Conservation (phyloP, 1,284 basidiomycete species). For the Pascua sp. region DNA sequence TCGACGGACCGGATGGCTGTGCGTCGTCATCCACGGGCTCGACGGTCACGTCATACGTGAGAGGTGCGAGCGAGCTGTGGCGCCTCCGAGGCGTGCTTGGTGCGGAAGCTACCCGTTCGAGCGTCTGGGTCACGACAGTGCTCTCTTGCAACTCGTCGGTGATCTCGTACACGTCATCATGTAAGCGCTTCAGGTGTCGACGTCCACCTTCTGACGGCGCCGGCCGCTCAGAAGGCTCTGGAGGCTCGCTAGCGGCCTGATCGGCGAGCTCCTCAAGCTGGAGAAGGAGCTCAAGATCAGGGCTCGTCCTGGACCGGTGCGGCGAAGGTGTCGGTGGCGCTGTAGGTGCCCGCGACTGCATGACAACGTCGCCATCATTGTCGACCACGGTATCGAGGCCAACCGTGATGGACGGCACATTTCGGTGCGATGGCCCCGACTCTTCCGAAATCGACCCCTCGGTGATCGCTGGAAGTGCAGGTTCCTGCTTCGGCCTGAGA, state of each 20-base stretch:
- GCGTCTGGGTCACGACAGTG: slow-evolving; percentile 30
- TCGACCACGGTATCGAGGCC: slow-evolving; percentile 2
- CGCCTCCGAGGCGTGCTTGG: not conserved
- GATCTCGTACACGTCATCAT: slow-evolving; percentile 48
- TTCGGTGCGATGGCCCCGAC: not conserved
- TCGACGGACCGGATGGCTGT: not conserved
- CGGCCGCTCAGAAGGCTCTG: slow-evolving; percentile 21
- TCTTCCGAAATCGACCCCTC: not conserved
- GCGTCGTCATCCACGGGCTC: slow-evolving; percentile 19
- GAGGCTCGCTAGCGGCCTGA: slow-evolving; percentile 21
- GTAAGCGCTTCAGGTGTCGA: slow-evolving; percentile 22
- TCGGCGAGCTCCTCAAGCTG: slow-evolving; percentile 40
- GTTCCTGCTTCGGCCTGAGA: slow-evolving; percentile 3
- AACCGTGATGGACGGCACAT: not conserved
- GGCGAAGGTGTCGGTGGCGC: not conserved
- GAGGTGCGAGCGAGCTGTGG: no score
- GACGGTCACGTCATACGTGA: slow-evolving; percentile 14
- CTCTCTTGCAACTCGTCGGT: slow-evolving; percentile 49
- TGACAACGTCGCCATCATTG: slow-evolving; percentile 13
- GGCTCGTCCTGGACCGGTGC: not conserved
- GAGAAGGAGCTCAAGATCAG: slow-evolving; percentile 29
- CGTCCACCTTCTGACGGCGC: slow-evolving; percentile 11
- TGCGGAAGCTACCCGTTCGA: slow-evolving; percentile 17
- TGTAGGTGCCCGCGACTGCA: not conserved
- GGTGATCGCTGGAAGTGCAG: not conserved